A percentile compares a stretch with the other conserved stretches of the same genome.
Conservation (phyloP, 2,329 filamentous ascomycete species). For the Calonectria ilicicola region DNA sequence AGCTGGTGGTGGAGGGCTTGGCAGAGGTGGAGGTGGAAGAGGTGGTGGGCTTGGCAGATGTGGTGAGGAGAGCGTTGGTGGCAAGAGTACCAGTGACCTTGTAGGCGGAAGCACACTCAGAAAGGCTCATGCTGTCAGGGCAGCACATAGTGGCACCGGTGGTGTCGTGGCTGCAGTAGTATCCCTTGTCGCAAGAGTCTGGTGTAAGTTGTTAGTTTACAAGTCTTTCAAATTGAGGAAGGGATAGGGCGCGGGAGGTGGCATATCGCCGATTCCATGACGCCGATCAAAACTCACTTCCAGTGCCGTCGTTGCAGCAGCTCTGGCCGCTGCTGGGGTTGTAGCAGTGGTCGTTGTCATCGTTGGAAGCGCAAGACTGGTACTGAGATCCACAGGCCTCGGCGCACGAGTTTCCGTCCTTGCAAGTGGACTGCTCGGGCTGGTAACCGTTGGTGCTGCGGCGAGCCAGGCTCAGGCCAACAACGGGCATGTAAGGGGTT, state of each 20-base stretch:
- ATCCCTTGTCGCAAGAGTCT: conserved; percentile 72
- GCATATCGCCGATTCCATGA: background rate
- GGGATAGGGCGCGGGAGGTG: background rate
- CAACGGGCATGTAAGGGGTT: conserved; percentile 53
- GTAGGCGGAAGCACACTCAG: conserved; percentile 66
- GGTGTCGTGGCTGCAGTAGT: conserved; percentile 71
- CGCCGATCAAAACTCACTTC: conserved; percentile 60
- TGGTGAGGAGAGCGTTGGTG: conserved; percentile 49
- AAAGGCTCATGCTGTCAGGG: conserved; percentile 65
- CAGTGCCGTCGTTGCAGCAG: conserved; percentile 68
- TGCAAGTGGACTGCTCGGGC: conserved; percentile 62
- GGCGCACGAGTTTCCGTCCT: conserved; percentile 62
- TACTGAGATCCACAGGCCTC: conserved; percentile 66
- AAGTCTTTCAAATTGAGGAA: background rate
- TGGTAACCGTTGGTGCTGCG: conserved; percentile 62
- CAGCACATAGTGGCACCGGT: conserved; percentile 69
- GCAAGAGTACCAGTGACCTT: conserved; percentile 60
- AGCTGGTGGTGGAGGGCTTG: conserved; percentile 42
- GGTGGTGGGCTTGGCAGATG: conserved; percentile 41
- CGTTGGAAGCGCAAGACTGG: conserved; percentile 61
- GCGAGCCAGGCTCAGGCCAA: conserved; percentile 56
- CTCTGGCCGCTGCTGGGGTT: conserved; percentile 62
- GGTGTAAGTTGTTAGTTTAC: conserved; percentile 24
- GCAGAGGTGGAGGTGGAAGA: conserved; percentile 42
- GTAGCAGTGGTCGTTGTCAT: conserved; percentile 68